phyloP scores from a whole-genome alignment of 106 monocot genomes.

The Chionographis japonica region DNA sequence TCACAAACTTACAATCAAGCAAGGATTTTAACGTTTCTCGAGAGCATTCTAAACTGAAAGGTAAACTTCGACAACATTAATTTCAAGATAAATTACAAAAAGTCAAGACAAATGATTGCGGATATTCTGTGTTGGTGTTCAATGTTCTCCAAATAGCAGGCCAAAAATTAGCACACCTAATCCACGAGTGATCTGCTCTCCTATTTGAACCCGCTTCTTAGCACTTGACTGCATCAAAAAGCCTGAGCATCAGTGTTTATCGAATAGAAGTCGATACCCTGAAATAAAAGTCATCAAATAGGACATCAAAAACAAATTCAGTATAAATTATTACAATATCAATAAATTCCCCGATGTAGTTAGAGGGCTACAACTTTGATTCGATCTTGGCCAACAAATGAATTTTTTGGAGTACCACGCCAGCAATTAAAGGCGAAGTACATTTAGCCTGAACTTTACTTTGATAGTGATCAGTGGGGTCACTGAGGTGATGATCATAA shows the following conservation, averaged over 20 bases:
- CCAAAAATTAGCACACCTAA: constrained; percentile 21
- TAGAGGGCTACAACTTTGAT: background rate
- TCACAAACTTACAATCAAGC: too few relatives aligned
- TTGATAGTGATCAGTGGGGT: too few relatives aligned
- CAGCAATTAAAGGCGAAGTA: too few relatives aligned
- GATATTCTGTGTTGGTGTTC: background rate
- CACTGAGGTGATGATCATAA: too few relatives aligned
- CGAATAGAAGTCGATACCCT: constrained; percentile 45
- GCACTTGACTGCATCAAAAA: constrained; percentile 37
- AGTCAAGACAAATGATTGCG: background rate
- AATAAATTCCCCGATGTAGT: too few relatives aligned
- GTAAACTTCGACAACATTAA: too few relatives aligned
- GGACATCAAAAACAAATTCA: background rate
- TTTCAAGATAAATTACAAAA: too few relatives aligned
- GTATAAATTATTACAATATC: background rate
- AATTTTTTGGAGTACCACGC: too few relatives aligned
- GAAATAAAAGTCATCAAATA: background rate
- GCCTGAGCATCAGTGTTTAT: constrained; percentile 54
- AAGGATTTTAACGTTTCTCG: too few relatives aligned
- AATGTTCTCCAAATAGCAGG: background rate
- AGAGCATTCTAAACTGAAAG: too few relatives aligned
- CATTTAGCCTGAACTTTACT: too few relatives aligned
- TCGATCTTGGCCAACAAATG: too few relatives aligned
- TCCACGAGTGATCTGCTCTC: constrained; percentile 48
- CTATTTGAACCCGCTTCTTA: constrained; percentile 36